These are phyloP conservation scores for Lactarius indigo DNA, from an alignment of 768 basidiomycete genomes.

Conservation along the genomic window DNA sequence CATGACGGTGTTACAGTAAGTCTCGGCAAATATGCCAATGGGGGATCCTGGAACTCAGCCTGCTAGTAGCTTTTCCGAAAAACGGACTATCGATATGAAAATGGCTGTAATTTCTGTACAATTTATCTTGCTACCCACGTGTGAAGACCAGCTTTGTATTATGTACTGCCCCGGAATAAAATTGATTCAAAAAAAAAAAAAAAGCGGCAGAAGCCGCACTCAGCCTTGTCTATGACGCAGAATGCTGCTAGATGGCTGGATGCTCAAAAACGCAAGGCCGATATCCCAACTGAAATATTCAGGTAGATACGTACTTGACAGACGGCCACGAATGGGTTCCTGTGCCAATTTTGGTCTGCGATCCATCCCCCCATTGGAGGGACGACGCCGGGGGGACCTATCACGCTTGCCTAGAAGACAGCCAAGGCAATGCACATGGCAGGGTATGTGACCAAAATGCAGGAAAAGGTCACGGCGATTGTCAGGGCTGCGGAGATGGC, in stretches of 20 bases:
- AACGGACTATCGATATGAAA: too few species aligned
- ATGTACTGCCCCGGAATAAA: too few species aligned
- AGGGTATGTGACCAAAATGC: slow-evolving; percentile 72
- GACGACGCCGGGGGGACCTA: slow-evolving; percentile 40
- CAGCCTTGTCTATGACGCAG: slow-evolving; percentile 69
- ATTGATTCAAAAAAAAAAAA: too few species aligned
- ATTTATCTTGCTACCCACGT: too few species aligned
- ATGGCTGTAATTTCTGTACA: too few species aligned
- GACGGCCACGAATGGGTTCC: slow-evolving; percentile 90
- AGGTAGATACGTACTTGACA: slow-evolving; percentile 86
- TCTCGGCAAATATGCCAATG: too few species aligned
- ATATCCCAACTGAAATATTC: slow-evolving; percentile 75
- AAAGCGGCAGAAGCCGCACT: slow-evolving; percentile 68
- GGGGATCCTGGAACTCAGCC: too few species aligned
- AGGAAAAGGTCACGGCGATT: slow-evolving; percentile 76
- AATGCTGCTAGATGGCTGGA: slow-evolving; percentile 73
- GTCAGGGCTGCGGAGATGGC: slow-evolving; percentile 56
- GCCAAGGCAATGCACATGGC: slow-evolving; percentile 87
- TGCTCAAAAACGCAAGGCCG: slow-evolving; percentile 61
- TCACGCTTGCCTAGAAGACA: slow-evolving; percentile 65
- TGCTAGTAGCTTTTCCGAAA: too few species aligned
- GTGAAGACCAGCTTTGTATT: too few species aligned
- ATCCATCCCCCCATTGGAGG: slow-evolving; percentile 71
- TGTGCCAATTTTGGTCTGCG: slow-evolving; percentile 93
- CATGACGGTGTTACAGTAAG: too few species aligned